Conservation (phyloP, 192 early-diverging fungal species). For the Pilaira anomala region DNA sequence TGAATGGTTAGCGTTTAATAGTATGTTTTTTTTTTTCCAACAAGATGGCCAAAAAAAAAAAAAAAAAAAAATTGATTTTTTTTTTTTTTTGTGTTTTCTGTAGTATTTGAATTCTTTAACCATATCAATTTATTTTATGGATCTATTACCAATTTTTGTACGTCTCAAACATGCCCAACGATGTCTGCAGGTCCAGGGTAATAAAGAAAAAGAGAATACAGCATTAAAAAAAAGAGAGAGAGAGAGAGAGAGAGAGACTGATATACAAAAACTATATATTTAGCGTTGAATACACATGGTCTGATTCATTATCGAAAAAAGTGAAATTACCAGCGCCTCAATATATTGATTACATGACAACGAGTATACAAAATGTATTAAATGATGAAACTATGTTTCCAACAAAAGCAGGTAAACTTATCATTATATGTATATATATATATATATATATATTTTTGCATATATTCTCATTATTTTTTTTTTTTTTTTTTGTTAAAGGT, state of each 20-base stretch:
- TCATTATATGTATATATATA: too few species aligned
- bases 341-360: constrained; percentile 92
- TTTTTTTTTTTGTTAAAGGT: constrained; percentile 39
- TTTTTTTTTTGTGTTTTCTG: not conserved
- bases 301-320: constrained; percentile 76
- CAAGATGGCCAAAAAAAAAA: too few species aligned
- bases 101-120: constrained; percentile 91
- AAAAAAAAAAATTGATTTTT: too few species aligned
- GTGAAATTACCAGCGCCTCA: constrained; percentile 89
- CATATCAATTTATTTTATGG: constrained; percentile 90
- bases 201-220: constrained; percentile 5
- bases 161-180: constrained; percentile 69
- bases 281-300: constrained; percentile 87
- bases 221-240: constrained; percentile 3
- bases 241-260: too few species aligned
- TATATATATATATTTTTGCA: constrained; percentile 4
- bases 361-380: constrained; percentile 79
- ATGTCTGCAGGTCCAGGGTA: constrained; percentile 84
- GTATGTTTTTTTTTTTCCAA: constrained; percentile 34
- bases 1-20: constrained; percentile 90
- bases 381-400: constrained; percentile 92
- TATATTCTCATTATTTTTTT: not conserved
- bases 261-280: not conserved
- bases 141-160: constrained; percentile 86
- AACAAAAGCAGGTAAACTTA: constrained; percentile 83